phyloP scores from a whole-genome alignment of 352 stramenopile genomes.

The Phytopythium montanum region DNA sequence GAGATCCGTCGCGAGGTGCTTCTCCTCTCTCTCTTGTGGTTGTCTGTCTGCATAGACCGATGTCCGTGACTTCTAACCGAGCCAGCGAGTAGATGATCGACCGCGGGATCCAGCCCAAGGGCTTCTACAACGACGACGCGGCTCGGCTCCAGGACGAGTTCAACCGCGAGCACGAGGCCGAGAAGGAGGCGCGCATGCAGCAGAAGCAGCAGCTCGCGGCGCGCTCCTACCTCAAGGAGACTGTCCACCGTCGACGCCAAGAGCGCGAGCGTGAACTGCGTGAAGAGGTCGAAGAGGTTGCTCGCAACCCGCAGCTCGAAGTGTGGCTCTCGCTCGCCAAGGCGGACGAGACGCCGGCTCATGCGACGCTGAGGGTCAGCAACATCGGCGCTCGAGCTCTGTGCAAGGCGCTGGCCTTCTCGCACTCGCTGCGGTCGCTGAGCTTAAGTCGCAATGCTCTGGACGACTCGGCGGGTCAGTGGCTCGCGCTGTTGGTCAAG shows the following conservation, averaged over 20 bases:
- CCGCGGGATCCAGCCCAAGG: conserved; percentile 79
- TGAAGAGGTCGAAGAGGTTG: conserved; percentile 74
- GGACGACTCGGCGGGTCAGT: conserved; percentile 61
- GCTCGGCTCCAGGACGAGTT: conserved; percentile 78
- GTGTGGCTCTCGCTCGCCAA: conserved; percentile 69
- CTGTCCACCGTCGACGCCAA: conserved; percentile 60
- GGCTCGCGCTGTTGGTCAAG: conserved; percentile 48
- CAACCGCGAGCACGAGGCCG: conserved; percentile 62
- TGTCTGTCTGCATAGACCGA: background rate
- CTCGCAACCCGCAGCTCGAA: conserved; percentile 59
- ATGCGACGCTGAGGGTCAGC: conserved; percentile 52
- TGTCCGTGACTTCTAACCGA: too few species aligned
- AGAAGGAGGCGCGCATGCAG: conserved; percentile 57
- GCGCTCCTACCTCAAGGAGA: conserved; percentile 72
- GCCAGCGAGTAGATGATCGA: conserved; percentile 54
- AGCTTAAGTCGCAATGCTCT: conserved; percentile 65
- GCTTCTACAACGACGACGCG: conserved; percentile 84
- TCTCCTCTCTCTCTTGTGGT: background rate
- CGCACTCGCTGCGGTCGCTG: conserved; percentile 59
- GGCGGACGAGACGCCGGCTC: conserved; percentile 40
- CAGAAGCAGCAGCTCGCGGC: conserved; percentile 70
- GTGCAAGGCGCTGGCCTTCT: conserved; percentile 68
- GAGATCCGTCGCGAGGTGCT: conserved; percentile 76
- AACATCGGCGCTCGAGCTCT: conserved; percentile 52
- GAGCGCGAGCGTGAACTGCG: conserved; percentile 66